Evolutionary conservation across 2,329 filamentous ascomycete genomes (phyloP), one percentile per base, ranked within the genome.

Genomic region (Zymoseptoria ardabiliae): DNA sequence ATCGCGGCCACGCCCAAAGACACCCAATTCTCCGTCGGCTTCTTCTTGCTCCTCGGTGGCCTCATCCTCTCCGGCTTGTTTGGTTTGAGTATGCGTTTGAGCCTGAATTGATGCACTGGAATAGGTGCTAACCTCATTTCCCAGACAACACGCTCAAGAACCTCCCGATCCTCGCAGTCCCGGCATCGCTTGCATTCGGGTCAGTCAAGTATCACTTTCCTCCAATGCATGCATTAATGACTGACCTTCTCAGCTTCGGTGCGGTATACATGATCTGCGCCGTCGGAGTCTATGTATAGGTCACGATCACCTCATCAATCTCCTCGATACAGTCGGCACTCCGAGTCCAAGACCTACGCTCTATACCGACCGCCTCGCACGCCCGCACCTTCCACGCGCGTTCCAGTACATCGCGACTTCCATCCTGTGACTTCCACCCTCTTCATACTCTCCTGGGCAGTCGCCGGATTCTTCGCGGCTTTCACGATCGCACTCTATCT

Each of bases 211-310:
- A n/a, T n/a, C 7, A 45, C 17, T 45, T 7, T 45, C 21, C 45
- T 20, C 11, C 30, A 52, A 50, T 21, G 30, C 56, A 50, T 5
- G 52, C 8, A 28, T 9, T 9, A 45, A 50, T 61, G 50, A 45
- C 51, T 61, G 50, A 67, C 60, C 20, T 35, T 50, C 30, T 49
- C 71, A 97, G 93, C 55, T 89, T 96, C 75, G 94, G 94, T 69
- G 88, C 93, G 55, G 91, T 99, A 52, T 97, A 94, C 78, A 96
- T 97, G 88, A 97, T 99, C 78, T 99, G 94, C 78, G 94, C 92
- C 61, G 94, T 94, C 74, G 94, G 94, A 74, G 94, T 99, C 73
- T 97, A 99, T 86, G 91, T 99, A 75, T 99, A 85, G 77, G 59
- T 58, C 58, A 22, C 55, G 56, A 50, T 58, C 58, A n/a, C 58